A percentile compares a stretch with the other conserved stretches of the same genome.
These are phyloP conservation scores for Globisporangium middletonii DNA, from an alignment of 352 stramenopile genomes.

Conservation along the genomic window DNA sequence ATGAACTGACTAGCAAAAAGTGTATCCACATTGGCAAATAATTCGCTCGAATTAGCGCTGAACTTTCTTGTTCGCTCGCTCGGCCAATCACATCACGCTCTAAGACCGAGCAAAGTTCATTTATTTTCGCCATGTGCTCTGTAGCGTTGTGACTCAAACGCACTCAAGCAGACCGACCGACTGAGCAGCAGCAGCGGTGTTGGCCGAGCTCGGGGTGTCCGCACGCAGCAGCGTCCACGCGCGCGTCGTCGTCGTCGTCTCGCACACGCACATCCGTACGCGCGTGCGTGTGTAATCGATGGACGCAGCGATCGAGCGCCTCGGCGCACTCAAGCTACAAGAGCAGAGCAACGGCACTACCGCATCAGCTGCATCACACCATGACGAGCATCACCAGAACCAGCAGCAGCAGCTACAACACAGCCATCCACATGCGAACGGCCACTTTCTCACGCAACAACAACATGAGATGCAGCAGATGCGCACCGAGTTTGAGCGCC, in stretches of 20 bases:
- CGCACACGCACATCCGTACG: background rate
- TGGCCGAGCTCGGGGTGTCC: no score
- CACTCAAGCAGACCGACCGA: no score
- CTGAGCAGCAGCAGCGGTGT: no score
- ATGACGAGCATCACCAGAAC: constrained; percentile 1
- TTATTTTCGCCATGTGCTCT: no score
- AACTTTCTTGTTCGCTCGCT: no score
- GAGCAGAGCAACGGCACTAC: constrained; percentile 14
- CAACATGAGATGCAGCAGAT: constrained; percentile 35
- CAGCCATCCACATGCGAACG: background rate
- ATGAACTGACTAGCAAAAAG: no score
- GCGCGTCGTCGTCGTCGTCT: background rate
- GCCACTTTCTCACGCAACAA: background rate
- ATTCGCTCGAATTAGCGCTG: no score
- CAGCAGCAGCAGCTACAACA: constrained; percentile 14
- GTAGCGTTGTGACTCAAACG: no score
- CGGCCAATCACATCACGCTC: no score
- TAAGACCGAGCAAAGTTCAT: no score
- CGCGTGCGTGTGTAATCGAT: constrained; percentile 8
- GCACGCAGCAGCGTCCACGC: no score
- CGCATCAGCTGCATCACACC: background rate
- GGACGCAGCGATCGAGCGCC: constrained; percentile 64
- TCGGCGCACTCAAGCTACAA: constrained; percentile 69
- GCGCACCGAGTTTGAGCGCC: constrained; percentile 39
- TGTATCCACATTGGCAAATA: no score